phyloP scores from a whole-genome alignment of 768 basidiomycete species.

The Dentipellis fragilis region DNA sequence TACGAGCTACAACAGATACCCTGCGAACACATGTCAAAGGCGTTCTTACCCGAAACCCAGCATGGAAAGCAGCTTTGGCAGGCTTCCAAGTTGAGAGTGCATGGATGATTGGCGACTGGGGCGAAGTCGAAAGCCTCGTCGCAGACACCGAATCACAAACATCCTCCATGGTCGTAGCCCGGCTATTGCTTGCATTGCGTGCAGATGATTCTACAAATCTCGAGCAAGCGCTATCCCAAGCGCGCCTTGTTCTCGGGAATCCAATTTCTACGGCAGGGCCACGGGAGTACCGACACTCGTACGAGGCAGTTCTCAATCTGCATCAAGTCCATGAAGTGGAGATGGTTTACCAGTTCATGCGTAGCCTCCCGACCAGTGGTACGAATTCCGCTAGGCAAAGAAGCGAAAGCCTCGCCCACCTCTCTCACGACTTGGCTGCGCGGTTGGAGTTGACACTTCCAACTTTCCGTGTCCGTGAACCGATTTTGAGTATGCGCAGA shows the following conservation, averaged over 20 bases:
- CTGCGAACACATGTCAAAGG: conserved; percentile 91
- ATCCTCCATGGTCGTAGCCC: conserved; percentile 64
- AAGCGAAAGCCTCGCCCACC: conserved; percentile 27
- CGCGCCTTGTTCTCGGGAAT: conserved; percentile 64
- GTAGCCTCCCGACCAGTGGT: conserved; percentile 27
- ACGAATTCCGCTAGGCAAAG: conserved; percentile 26
- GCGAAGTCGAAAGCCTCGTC: conserved; percentile 59
- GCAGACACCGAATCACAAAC: conserved; percentile 37
- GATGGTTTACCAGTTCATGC: conserved; percentile 41
- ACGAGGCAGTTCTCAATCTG: conserved; percentile 77
- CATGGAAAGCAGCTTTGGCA: conserved; percentile 69
- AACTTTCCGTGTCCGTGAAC: conserved; percentile 81
- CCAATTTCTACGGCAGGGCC: conserved; percentile 76
- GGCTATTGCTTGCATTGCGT: conserved; percentile 73
- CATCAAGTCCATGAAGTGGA: conserved; percentile 85
- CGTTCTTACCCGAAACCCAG: conserved; percentile 73
- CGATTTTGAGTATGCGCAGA: conserved; percentile 80
- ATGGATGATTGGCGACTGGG: conserved; percentile 95
- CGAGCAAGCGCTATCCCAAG: conserved; percentile 42
- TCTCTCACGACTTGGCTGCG: conserved; percentile 42
- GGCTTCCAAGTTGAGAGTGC: conserved; percentile 89
- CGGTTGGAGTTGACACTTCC: conserved; percentile 76
- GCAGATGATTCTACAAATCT: conserved; percentile 37
- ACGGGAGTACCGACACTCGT: conserved; percentile 76
- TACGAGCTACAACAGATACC: conserved; percentile 51